Evolutionary conservation across 495 filamentous ascomycete genomes (phyloP), one percentile per base, ranked within the genome.

Genomic region (Oidiodendron maius): DNA sequence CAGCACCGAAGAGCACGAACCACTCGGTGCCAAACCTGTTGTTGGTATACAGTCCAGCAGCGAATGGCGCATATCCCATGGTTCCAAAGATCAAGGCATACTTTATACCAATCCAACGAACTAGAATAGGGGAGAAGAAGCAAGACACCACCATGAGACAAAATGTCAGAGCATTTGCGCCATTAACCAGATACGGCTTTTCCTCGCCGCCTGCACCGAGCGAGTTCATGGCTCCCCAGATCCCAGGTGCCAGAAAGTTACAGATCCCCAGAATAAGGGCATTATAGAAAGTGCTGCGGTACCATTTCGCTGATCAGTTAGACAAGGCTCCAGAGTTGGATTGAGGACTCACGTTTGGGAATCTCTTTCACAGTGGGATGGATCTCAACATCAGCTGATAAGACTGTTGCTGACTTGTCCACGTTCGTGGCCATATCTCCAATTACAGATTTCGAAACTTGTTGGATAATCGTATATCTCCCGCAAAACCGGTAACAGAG

Each of bases 191-290:
- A 46, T 80, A 75, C 5, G 83, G 83, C n/a, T 62, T 68, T 46
- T 77, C 70, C 24, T 73, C 69, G 4, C 82, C 82, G 32, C 83
- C 83, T 15, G 81, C 83, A 26, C 83, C 82, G 13, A 85, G 71
- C 0, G 75, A 78, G 62, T 84, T 85, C 78, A 84, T 84, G 11
- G 82, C 82, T 21, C 71, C 72, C 82, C 82, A 85, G 52, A 85
- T 76, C 0, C 82, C 82, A 0, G 82, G 82, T 0, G 79, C 80
- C 0, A 76, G 65, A 51, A 86, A 76, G 54, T 78, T 80, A 65
- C 76, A 82, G 15, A 82, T 50, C 1, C 81, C 82, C 8, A 84
- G 69, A 20, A 86, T 71, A 13, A 78, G 69, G 25, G 79, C 76
- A 67, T 83, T 81, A 63, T 74, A 83, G 46, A 80, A 77, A 2